These are phyloP conservation scores for Lodderomyces margitis DNA, from an alignment of 1,139 yeast genomes.

Conservation along the genomic window DNA sequence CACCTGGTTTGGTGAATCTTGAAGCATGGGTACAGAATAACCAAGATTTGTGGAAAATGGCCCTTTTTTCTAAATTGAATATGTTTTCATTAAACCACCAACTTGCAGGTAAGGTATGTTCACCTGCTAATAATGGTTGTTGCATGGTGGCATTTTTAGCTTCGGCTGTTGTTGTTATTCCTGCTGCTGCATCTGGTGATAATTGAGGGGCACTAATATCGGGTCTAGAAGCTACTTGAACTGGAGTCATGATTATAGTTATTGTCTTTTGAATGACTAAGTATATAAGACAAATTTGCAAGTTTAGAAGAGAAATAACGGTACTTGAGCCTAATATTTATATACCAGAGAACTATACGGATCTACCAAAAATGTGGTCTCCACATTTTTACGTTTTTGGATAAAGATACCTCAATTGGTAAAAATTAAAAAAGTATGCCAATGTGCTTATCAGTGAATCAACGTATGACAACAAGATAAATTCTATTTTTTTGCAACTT, in stretches of 20 bases:
- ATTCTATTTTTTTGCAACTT: too few relatives aligned
- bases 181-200: background rate
- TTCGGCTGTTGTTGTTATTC: slow-evolving; percentile 1
- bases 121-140: slow-evolving; percentile 36
- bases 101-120: slow-evolving; percentile 61
- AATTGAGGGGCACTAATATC: background rate
- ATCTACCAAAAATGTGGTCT: too few relatives aligned
- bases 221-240: slow-evolving; percentile 1
- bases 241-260: slow-evolving; percentile 3
- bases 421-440: background rate
- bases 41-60: slow-evolving; percentile 58
- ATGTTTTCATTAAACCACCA: slow-evolving; percentile 64
- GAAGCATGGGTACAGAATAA: slow-evolving; percentile 49
- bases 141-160: background rate
- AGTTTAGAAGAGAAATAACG: too few relatives aligned
- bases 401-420: background rate
- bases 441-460: background rate
- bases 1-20: slow-evolving; percentile 56
- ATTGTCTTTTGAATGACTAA: background rate
- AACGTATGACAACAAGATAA: too few relatives aligned
- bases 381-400: too few relatives aligned
- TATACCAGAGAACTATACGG: too few relatives aligned
- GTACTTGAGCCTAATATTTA: background rate
- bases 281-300: background rate
- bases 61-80: slow-evolving; percentile 55